Base-by-base conservation (phyloP, 2,329 filamentous ascomycete genomes). In the Aspergillus sp. region DNA sequence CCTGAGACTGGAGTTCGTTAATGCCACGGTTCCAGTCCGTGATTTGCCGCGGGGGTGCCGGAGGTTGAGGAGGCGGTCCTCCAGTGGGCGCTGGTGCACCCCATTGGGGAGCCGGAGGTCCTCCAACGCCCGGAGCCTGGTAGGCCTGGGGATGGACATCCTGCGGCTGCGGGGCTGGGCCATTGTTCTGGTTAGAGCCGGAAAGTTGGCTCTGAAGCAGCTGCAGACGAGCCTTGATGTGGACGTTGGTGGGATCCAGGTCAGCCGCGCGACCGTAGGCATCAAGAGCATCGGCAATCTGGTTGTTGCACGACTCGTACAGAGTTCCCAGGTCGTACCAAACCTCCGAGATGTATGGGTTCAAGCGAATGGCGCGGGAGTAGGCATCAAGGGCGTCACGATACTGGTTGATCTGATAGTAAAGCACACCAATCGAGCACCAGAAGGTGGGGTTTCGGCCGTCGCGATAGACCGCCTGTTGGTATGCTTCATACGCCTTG, bases 341-440 rank as follows among this genome's bases (percentile, higher is more conserved):
- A 47, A 99, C 94, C 73, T 99, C 94, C 2, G 92, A 97, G 59
- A 99, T 97, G 78, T 96, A 97, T 4, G 94, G 94, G 70, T 97
- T 99, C 64, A 99, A 76, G 51, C 94, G 88, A 65, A 97, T 99
- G 44, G 94, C 94, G 55, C 94, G 89, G 56, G 92, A 97, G 75
- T 97, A 99, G 36, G 94, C 94, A 77, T 99, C 94, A 49, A 99
- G 83, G 3, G 94, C 94, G 78, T 99, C 94, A 54, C 94, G 87
- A 76, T 99, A 99, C 77, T 99, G 94, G 75, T 97, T 99, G 78
- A 99, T 99, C 76, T 97, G 94, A 76, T 97, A 99, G 73, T 99
- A 99, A 54, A 99, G 82, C 14, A 99, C 94, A 71, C 94, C 94
- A 69, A 99, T 99, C 9, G 93, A 97, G 78, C 94, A 97, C 94